Evolutionary conservation across 2,329 filamentous ascomycete genomes (phyloP).

Genomic region (Onygena corvina): DNA sequence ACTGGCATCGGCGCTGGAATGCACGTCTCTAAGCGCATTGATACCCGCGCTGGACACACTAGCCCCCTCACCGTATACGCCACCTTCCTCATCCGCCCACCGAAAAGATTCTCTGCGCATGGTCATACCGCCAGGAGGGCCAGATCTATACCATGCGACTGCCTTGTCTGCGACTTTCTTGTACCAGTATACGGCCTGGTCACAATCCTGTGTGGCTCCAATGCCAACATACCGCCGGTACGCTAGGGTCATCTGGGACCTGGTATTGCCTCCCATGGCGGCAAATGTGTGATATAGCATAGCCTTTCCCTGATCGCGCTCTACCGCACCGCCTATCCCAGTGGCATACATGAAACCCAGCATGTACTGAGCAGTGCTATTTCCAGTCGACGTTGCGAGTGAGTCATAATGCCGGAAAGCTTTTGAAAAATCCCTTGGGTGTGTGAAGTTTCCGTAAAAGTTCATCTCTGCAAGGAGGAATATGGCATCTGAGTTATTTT

Average conservation of each 20-base stretch:
- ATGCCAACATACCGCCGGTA: constrained; percentile 79
- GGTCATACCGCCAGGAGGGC: constrained; percentile 73
- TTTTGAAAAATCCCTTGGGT: constrained; percentile 66
- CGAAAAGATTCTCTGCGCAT: constrained; percentile 69
- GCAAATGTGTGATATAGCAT: constrained; percentile 92
- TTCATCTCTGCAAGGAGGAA: constrained; percentile 87
- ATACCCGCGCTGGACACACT: constrained; percentile 77
- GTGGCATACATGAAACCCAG: constrained; percentile 91
- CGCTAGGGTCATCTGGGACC: constrained; percentile 86
- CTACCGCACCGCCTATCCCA: constrained; percentile 68
- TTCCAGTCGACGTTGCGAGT: constrained; percentile 65
- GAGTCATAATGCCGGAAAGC: constrained; percentile 73
- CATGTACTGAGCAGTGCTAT: constrained; percentile 92
- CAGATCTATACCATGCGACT: constrained; percentile 73
- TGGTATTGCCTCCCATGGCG: constrained; percentile 66
- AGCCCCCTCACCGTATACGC: constrained; percentile 89
- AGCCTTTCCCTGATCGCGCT: constrained; percentile 78
- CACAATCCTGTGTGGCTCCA: constrained; percentile 73
- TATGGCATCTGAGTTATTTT: constrained; percentile 61
- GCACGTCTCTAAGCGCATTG: constrained; percentile 62
- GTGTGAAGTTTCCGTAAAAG: constrained; percentile 87
- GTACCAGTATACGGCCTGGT: constrained; percentile 76
- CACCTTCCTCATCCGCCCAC: constrained; percentile 80
- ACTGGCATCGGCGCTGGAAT: constrained; percentile 72
- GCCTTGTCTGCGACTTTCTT: constrained; percentile 89